Evolutionary conservation across 331 rosid genomes (phyloP).

Genomic region (Acacia concinna): DNA sequence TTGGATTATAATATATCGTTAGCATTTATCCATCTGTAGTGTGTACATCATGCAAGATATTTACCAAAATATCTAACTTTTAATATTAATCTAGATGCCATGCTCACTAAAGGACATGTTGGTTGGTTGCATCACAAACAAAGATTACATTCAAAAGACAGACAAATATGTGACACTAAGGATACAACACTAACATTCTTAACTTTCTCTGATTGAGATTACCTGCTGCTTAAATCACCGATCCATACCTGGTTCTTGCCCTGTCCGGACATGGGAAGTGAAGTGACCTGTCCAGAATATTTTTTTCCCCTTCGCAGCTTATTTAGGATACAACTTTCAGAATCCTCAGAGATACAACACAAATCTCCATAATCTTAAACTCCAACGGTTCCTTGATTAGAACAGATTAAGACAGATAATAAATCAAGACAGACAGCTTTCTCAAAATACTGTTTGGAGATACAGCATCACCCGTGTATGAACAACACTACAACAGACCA

Average conservation of each 20-base stretch:
- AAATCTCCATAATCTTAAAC: neutral
- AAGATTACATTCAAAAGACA: neutral
- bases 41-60: constrained; percentile 6
- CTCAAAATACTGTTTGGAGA: neutral
- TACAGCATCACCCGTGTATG: neutral
- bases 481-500: neutral
- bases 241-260: neutral
- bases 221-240: neutral
- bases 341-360: constrained; percentile 1
- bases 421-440: neutral
- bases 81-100: neutral
- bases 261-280: constrained; percentile 4
- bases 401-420: constrained; percentile 11
- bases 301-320: neutral
- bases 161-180: neutral
- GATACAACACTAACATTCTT: neutral
- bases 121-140: neutral
- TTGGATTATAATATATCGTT: constrained; percentile 17
- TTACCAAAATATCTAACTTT: constrained; percentile 13
- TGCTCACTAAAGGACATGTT: neutral
- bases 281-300: neutral
- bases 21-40: constrained; percentile 11
- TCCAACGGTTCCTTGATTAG: constrained; percentile 8
- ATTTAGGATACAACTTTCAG: constrained; percentile 19
- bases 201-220: neutral